Conservation (phyloP, 805 yeast species). For the Zygotorulaspora sp. region DNA sequence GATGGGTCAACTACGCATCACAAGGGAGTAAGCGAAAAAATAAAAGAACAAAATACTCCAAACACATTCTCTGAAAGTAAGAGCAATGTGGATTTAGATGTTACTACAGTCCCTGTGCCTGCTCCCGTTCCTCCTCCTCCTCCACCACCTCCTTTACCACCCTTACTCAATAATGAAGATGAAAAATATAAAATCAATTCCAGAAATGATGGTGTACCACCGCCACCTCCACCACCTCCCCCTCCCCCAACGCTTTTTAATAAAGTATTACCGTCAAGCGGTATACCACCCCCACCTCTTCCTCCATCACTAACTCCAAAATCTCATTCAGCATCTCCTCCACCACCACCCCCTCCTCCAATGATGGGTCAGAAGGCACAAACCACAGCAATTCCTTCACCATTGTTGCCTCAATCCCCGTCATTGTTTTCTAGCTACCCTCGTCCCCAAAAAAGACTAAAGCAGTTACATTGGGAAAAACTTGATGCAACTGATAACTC, state of each 20-base stretch:
- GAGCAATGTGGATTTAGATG: not conserved
- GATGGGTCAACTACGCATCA: not conserved
- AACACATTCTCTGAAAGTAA: not conserved
- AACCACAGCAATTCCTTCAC: constrained; percentile 29
- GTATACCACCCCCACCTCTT: constrained; percentile 34
- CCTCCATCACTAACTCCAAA: constrained; percentile 30
- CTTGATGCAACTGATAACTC: constrained; percentile 79
- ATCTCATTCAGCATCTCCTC: constrained; percentile 26
- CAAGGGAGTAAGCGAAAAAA: not conserved
- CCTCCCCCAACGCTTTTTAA: constrained; percentile 21
- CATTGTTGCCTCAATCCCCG: constrained; percentile 34
- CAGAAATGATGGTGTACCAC: constrained; percentile 21
- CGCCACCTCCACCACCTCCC: constrained; percentile 23
- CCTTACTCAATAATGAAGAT: not conserved
- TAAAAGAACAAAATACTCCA: not conserved
- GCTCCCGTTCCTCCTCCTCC: constrained; percentile 24
- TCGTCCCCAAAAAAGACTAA: constrained; percentile 70
- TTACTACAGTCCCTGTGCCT: constrained; percentile 13
- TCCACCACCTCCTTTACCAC: constrained; percentile 27
- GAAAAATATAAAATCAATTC: not conserved
- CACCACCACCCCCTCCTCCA: constrained; percentile 36
- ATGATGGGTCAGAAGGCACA: constrained; percentile 5
- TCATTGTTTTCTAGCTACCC: constrained; percentile 48
- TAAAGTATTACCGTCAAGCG: constrained; percentile 5
- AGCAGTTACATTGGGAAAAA: constrained; percentile 97